phyloP scores from a whole-genome alignment of 2,329 filamentous ascomycete genomes.

The Alternaria longipes region DNA sequence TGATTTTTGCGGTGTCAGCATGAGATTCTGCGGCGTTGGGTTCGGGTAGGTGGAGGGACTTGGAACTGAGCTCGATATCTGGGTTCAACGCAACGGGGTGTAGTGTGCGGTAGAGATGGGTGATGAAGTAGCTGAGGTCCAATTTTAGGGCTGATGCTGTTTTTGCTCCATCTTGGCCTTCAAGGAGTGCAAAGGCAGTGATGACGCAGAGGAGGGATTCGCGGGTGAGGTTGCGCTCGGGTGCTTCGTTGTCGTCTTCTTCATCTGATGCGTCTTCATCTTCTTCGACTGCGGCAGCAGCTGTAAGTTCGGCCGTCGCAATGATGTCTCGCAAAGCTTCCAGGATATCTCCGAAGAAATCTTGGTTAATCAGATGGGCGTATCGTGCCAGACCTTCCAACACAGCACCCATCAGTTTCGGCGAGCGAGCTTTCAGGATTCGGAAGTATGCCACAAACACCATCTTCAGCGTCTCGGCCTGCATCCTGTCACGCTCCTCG shows the following conservation, averaged over 20 bases:
- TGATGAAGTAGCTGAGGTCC: conserved; percentile 94
- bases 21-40: conserved; percentile 61
- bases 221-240: conserved; percentile 75
- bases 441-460: conserved; percentile 97
- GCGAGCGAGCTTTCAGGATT: conserved; percentile 82
- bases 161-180: conserved; percentile 91
- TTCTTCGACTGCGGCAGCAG: conserved; percentile 57
- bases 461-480: conserved; percentile 93
- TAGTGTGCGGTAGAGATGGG: conserved; percentile 88
- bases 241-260: conserved; percentile 56
- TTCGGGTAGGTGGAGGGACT: conserved; percentile 75
- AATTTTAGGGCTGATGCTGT: conserved; percentile 82
- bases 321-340: conserved; percentile 95
- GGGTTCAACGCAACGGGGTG: conserved; percentile 80
- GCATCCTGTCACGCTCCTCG: conserved; percentile 92
- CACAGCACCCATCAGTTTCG: conserved; percentile 94
- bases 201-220: conserved; percentile 93
- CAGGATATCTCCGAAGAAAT: conserved; percentile 96
- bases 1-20: conserved; percentile 74
- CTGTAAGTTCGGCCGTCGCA: conserved; percentile 68
- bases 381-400: conserved; percentile 94
- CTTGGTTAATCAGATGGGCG: conserved; percentile 96
- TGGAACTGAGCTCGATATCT: conserved; percentile 83
- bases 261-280: conserved; percentile 61
- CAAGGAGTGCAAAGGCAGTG: conserved; percentile 94